These are phyloP conservation scores for Pezicula rhizophila DNA, from an alignment of 2,329 filamentous ascomycete species.

Conservation along the genomic window DNA sequence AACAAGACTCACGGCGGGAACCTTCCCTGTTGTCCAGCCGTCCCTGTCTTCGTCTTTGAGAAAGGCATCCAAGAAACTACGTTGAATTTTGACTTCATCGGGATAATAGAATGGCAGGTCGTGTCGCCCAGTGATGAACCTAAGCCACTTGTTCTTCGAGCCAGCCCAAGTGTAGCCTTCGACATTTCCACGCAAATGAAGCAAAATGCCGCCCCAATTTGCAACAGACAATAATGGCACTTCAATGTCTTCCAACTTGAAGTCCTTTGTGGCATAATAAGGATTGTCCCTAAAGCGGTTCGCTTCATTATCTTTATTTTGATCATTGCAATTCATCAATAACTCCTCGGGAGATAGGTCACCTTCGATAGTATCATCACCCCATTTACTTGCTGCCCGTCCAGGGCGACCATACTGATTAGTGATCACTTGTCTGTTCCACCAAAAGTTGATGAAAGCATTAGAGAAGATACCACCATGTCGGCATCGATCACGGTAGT, in stretches of 20 bases:
- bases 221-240: slow-evolving; percentile 62
- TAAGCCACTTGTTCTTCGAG: slow-evolving; percentile 61
- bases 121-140: slow-evolving; percentile 64
- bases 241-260: slow-evolving; percentile 58
- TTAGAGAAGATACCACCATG: slow-evolving; percentile 58
- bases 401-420: slow-evolving; percentile 67
- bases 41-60: slow-evolving; percentile 58
- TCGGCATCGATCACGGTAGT: slow-evolving; percentile 50
- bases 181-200: slow-evolving; percentile 65
- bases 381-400: slow-evolving; percentile 30
- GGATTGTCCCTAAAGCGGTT: slow-evolving; percentile 5
- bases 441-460: slow-evolving; percentile 57
- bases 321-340: slow-evolving; percentile 39
- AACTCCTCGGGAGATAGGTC: slow-evolving; percentile 46
- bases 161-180: slow-evolving; percentile 58
- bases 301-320: slow-evolving; percentile 35
- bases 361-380: slow-evolving; percentile 46
- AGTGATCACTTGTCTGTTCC: slow-evolving; percentile 57
- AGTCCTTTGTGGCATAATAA: slow-evolving; percentile 34
- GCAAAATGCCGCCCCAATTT: slow-evolving; percentile 65
- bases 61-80: slow-evolving; percentile 64
- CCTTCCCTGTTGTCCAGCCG: slow-evolving; percentile 55
- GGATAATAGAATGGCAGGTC: slow-evolving; percentile 68
- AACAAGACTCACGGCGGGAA: slow-evolving; percentile 53
- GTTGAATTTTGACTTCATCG: slow-evolving; percentile 62